Percentiles rank a stretch among this genome's conserved stretches.
phyloP scores from a whole-genome alignment of 495 filamentous ascomycete species.

The Lasiosphaeria hispida region DNA sequence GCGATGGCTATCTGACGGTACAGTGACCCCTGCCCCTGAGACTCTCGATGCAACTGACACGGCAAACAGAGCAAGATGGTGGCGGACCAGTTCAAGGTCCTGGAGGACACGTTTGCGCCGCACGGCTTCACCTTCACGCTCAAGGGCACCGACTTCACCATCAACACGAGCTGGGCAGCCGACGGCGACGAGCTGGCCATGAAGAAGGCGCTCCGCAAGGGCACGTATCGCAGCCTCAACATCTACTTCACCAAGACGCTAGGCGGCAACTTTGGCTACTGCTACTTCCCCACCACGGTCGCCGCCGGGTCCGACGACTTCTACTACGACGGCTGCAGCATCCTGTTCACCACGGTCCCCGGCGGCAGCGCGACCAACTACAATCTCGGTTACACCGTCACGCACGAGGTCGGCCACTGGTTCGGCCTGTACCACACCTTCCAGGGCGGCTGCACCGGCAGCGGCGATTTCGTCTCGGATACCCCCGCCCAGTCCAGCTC shows the following conservation, averaged over 20 bases:
- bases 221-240: constrained; percentile 60
- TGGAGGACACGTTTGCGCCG: constrained; percentile 36
- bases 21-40: constrained; percentile 19
- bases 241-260: constrained; percentile 60
- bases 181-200: constrained; percentile 50
- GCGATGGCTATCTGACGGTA: constrained; percentile 52
- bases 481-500: constrained; percentile 53
- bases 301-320: constrained; percentile 36
- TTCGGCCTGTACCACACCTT: constrained; percentile 65
- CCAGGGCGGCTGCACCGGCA: constrained; percentile 56
- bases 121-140: constrained; percentile 55
- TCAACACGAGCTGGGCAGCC: constrained; percentile 56
- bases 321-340: constrained; percentile 57
- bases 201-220: constrained; percentile 59
- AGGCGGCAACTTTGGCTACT: constrained; percentile 55
- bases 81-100: constrained; percentile 2
- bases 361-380: constrained; percentile 50
- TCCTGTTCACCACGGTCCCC: constrained; percentile 54
- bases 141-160: constrained; percentile 50
- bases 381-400: constrained; percentile 58
- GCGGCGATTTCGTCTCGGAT: constrained; percentile 57
- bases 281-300: constrained; percentile 47
- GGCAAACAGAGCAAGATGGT: constrained; percentile 3
- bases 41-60: background rate
- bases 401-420: constrained; percentile 69